These are phyloP conservation scores for Stachybotrys chlorohalonatus DNA, from an alignment of 2,329 filamentous ascomycete species.

Conservation along the genomic window DNA sequence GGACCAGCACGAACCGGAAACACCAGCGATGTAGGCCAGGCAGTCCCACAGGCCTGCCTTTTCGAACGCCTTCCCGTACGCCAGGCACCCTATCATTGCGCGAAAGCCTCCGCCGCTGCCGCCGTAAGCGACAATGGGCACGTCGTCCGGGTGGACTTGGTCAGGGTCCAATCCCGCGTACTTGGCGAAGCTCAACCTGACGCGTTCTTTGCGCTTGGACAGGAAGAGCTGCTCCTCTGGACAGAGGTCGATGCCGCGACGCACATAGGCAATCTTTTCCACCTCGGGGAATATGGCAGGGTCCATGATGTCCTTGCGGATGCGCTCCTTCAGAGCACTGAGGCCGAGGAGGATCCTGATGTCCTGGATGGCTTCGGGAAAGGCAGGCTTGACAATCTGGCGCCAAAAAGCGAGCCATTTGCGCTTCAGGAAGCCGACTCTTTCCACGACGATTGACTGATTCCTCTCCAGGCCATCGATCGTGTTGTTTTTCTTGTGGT, in stretches of 20 bases:
- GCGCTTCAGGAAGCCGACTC: neutral
- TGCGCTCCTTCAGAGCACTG: constrained; percentile 3
- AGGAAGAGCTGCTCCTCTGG: constrained; percentile 2
- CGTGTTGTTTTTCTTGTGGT: neutral
- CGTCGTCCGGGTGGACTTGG: constrained; percentile 3
- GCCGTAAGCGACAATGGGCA: constrained; percentile 2
- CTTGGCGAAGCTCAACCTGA: constrained; percentile 1
- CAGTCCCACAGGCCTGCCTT: constrained; percentile 3
- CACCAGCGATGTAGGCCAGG: constrained; percentile 3
- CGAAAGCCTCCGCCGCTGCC: constrained; percentile 5
- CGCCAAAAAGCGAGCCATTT: constrained; percentile 2
- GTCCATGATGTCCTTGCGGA: constrained; percentile 3
- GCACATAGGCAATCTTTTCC: constrained; percentile 1
- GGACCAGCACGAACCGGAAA: constrained; percentile 5
- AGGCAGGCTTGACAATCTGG: constrained; percentile 4
- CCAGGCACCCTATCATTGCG: constrained; percentile 4
- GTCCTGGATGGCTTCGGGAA: constrained; percentile 5
- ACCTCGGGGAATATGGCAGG: constrained; percentile 3
- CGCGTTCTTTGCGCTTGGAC: neutral
- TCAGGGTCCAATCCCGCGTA: constrained; percentile 1
- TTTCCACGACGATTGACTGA: neutral
- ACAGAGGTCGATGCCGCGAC: constrained; percentile 2
- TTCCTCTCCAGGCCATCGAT: neutral
- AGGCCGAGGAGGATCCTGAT: constrained; percentile 5
- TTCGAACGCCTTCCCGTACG: constrained; percentile 4